These are phyloP conservation scores for Scedosporium minutisporum DNA, from an alignment of 2,329 filamentous ascomycete genomes.

Conservation along the genomic window DNA sequence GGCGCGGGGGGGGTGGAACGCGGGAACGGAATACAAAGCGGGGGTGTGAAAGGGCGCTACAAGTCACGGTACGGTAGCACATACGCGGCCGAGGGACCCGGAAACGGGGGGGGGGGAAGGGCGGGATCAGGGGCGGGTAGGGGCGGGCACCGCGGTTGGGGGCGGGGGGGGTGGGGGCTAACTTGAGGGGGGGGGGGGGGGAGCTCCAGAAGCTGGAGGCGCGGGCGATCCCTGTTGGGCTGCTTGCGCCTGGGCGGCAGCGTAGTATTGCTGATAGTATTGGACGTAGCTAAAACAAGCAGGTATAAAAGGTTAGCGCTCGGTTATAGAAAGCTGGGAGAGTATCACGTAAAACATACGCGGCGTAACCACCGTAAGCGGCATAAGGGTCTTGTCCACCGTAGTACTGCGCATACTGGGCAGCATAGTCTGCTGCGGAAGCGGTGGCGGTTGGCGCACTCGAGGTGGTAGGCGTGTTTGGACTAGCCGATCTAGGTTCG, in stretches of 20 bases:
- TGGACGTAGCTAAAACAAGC: constrained; percentile 43
- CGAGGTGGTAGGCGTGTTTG: constrained; percentile 26
- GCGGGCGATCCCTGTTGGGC: constrained; percentile 34
- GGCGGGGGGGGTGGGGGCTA: constrained; percentile 56
- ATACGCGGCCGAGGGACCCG: too few species aligned
- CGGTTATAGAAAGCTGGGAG: not conserved
- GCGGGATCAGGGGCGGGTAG: too few species aligned
- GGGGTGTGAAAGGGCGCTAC: too few species aligned
- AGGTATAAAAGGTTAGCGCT: constrained; percentile 12
- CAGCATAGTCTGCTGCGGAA: constrained; percentile 52
- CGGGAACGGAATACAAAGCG: too few species aligned
- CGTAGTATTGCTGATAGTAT: constrained; percentile 65
- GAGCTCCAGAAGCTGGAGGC: constrained; percentile 35
- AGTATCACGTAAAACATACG: constrained; percentile 33
- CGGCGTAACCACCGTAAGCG: constrained; percentile 79
- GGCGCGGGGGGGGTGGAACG: too few species aligned
- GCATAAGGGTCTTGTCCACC: constrained; percentile 72
- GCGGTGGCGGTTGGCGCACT: constrained; percentile 13
- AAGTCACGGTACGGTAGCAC: too few species aligned
- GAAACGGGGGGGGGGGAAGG: too few species aligned
- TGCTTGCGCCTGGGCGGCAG: constrained; percentile 38
- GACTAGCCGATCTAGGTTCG: constrained; percentile 11
- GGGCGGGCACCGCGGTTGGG: constrained; percentile 29
- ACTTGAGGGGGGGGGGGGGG: constrained; percentile 49
- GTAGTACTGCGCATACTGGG: constrained; percentile 80